Evolutionary conservation across 2,329 filamentous ascomycete genomes (phyloP).

Genomic region (Cladosporium sp.): DNA sequence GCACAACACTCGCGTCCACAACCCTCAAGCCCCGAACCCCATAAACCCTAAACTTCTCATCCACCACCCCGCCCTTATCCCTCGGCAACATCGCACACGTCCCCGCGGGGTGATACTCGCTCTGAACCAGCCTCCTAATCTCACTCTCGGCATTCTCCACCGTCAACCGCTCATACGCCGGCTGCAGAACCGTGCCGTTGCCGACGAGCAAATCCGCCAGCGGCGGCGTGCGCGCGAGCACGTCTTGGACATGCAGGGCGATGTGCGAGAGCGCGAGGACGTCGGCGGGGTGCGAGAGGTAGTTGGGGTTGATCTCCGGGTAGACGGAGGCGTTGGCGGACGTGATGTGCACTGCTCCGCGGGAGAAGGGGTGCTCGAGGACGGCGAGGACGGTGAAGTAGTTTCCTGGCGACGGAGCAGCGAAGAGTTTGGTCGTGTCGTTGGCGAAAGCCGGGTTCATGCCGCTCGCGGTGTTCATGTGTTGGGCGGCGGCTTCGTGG

Average conservation of each 20-base stretch:
- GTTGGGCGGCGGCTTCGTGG: conserved; percentile 18
- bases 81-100: conserved; percentile 8
- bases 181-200: not conserved
- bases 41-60: conserved; percentile 31
- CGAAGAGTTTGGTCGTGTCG: conserved; percentile 21
- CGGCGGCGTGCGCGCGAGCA: not conserved
- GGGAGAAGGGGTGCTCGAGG: conserved; percentile 29
- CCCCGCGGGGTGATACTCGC: conserved; percentile 12
- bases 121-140: conserved; percentile 11
- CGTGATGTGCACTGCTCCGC: conserved; percentile 22
- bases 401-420: conserved; percentile 26
- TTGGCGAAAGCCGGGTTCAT: conserved; percentile 21
- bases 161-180: not conserved
- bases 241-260: not conserved
- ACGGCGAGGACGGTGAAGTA: conserved; percentile 31
- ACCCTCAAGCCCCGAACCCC: conserved; percentile 31
- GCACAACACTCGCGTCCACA: conserved; percentile 30
- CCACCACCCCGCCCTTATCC: conserved; percentile 26
- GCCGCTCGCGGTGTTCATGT: conserved; percentile 20
- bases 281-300: conserved; percentile 33
- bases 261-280: not conserved
- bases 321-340: conserved; percentile 16
- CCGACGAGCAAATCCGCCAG: not conserved
- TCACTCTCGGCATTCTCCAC: conserved; percentile 2
- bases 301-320: conserved; percentile 37